Evolutionary conservation across 805 yeast genomes (phyloP), one percentile per base, ranked within the genome.

Genomic region (Saturnispora serradocipensis): DNA sequence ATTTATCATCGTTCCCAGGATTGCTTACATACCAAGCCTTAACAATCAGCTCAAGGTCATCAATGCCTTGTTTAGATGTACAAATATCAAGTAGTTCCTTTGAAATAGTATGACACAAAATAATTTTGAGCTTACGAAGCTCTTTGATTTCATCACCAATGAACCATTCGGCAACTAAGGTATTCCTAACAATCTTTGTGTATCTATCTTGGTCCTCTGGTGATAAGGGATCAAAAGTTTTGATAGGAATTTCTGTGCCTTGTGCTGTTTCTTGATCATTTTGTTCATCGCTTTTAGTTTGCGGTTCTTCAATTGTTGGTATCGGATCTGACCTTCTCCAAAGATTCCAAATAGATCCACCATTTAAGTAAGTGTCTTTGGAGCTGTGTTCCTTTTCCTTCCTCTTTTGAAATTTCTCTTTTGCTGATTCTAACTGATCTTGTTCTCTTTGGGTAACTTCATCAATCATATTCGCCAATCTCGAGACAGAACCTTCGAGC

Each of bases 81-180:
- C 47, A 49, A n/a, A 22, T 4, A 5, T 24, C 22, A 4, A 38
- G 35, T 13, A 46, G 25, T 16, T 46, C 38, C 34, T 43, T 45
- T 39, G 50, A 47, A 5, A 56, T 30, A 34, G 49, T 49, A 36
- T 52, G 50, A 4, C n/a, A 20, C 35, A 56, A 46, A 3, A 42
- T 25, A 2, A 36, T 4, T 8, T 49, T 32, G 6, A 56, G 38
- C 30, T 54, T 53, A 10, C 48, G 48, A 16, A 56, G 43, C 36
- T 56, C 58, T 38, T 53, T 56, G 1, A 56, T 44, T 16, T 56
- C 58, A 28, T 56, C 55, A 18, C 55, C 54, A 18, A 56, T 30
- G 28, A 47, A 53, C 27, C 48, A 48, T 20, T 54, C 49, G 3
- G 56, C 55, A 15, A 52, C 50, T 5, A 56, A 15, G 1, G 51